phyloP scores from a whole-genome alignment of 805 yeast genomes.

The Metschnikowia noctiluminum region DNA sequence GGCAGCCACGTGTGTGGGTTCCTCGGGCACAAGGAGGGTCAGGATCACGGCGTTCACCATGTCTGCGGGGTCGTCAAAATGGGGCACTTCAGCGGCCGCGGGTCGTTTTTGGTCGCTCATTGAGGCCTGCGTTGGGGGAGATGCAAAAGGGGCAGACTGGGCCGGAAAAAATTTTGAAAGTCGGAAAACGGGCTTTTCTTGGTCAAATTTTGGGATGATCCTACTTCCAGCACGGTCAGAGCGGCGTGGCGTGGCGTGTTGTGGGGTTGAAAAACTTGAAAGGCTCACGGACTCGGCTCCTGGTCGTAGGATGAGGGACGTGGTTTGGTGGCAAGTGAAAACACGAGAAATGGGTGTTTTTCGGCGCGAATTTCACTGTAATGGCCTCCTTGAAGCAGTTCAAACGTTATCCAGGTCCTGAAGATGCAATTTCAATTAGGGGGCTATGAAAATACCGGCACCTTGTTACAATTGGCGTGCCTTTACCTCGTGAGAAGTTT shows the following conservation, averaged over 20 bases:
- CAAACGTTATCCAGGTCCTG: no score
- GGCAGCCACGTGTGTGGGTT: constrained; percentile 68
- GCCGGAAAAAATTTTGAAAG: neutral
- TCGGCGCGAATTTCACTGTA: no score
- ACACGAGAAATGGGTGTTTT: no score
- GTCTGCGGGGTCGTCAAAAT: constrained; percentile 58
- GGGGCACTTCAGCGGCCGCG: constrained; percentile 23
- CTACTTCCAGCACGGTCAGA: no score
- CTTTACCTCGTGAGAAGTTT: constrained; percentile 15
- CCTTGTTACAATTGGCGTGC: neutral
- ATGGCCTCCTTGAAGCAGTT: no score
- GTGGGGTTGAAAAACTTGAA: no score
- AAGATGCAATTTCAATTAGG: neutral
- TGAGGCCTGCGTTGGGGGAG: neutral
- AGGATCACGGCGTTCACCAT: constrained; percentile 73
- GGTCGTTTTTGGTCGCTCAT: constrained; percentile 8
- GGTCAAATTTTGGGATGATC: no score
- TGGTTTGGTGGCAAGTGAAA: no score
- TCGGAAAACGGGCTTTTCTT: no score
- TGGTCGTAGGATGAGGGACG: no score
- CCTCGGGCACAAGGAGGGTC: constrained; percentile 66
- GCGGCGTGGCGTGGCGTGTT: no score
- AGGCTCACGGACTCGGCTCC: no score
- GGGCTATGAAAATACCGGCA: neutral
- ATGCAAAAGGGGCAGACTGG: neutral